These are phyloP conservation scores for Gomphus sp. DNA, from an alignment of 1,284 basidiomycete genomes.

Conservation along the genomic window DNA sequence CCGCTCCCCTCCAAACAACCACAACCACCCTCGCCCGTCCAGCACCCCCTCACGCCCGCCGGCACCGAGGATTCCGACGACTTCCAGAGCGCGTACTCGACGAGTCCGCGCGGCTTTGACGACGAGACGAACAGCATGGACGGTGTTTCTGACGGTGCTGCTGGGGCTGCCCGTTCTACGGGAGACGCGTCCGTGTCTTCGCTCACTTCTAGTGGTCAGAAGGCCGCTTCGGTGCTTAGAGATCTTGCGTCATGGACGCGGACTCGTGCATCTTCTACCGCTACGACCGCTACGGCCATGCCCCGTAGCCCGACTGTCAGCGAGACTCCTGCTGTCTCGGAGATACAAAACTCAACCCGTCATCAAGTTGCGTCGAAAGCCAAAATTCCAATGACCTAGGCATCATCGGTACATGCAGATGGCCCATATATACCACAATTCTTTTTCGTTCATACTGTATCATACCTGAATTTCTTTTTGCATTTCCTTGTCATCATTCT, in stretches of 20 bases:
- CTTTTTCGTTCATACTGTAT: background rate
- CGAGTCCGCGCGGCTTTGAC: slow-evolving; percentile 58
- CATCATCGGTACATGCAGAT: background rate
- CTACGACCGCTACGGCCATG: slow-evolving; percentile 36
- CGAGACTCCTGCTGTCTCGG: slow-evolving; percentile 26
- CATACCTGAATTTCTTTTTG: background rate
- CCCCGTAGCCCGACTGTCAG: slow-evolving; percentile 30
- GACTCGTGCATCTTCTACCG: slow-evolving; percentile 8
- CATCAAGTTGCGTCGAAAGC: background rate
- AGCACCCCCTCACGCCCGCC: slow-evolving; percentile 29
- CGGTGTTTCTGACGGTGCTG: slow-evolving; percentile 26
- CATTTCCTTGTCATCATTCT: background rate
- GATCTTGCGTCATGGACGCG: slow-evolving; percentile 5
- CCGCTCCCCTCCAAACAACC: slow-evolving; percentile 24
- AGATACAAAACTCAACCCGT: background rate
- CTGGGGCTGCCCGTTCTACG: slow-evolving; percentile 17
- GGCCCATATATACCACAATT: background rate
- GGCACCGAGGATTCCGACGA: slow-evolving; percentile 74
- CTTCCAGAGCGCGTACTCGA: slow-evolving; percentile 75
- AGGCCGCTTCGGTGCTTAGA: background rate
- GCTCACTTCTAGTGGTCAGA: slow-evolving; percentile 6
- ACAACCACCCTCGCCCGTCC: slow-evolving; percentile 20
- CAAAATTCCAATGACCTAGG: background rate
- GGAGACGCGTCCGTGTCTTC: slow-evolving; percentile 11
- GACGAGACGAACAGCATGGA: slow-evolving; percentile 15